phyloP scores from a whole-genome alignment of 192 early-diverging fungal species.

The Lobulomyces angularis region DNA sequence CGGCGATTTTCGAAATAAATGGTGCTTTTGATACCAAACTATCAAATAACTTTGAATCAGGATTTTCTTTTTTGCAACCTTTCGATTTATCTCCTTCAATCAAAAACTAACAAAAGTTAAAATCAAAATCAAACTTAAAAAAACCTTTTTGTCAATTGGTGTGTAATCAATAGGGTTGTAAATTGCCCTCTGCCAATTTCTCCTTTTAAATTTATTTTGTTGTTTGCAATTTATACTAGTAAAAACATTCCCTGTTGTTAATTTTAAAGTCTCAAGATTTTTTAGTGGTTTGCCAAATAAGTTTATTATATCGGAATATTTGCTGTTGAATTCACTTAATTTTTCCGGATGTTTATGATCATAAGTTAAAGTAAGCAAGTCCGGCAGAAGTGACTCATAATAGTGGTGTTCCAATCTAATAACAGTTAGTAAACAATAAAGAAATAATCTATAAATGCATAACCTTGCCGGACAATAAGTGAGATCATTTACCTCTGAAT shows the following conservation, averaged over 20 bases:
- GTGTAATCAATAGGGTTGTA: conserved; percentile 45
- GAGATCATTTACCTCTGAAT: too few relatives aligned
- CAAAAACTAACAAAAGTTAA: too few relatives aligned
- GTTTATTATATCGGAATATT: not conserved
- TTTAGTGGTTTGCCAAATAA: conserved; percentile 4
- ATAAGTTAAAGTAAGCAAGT: conserved; percentile 62
- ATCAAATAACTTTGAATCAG: conserved; percentile 41
- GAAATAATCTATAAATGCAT: too few relatives aligned
- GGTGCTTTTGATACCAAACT: conserved; percentile 55
- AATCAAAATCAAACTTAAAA: conserved; percentile 33
- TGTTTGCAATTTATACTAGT: not conserved
- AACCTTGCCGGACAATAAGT: too few relatives aligned
- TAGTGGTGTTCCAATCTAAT: conserved; percentile 67
- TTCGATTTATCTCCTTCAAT: too few relatives aligned
- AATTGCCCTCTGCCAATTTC: conserved; percentile 6
- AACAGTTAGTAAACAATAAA: too few relatives aligned
- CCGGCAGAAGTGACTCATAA: conserved; percentile 59
- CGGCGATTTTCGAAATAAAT: conserved; percentile 53
- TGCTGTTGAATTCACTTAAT: conserved; percentile 8
- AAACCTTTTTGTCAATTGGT: conserved; percentile 18
- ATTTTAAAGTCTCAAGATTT: not conserved
- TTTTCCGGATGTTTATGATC: conserved; percentile 33
- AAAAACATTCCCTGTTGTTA: conserved; percentile 1
- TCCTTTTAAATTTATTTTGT: not conserved
- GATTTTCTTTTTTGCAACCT: too few relatives aligned